Conservation (phyloP, 2,329 filamentous ascomycete genomes). For the Colletotrichum australisinense region DNA sequence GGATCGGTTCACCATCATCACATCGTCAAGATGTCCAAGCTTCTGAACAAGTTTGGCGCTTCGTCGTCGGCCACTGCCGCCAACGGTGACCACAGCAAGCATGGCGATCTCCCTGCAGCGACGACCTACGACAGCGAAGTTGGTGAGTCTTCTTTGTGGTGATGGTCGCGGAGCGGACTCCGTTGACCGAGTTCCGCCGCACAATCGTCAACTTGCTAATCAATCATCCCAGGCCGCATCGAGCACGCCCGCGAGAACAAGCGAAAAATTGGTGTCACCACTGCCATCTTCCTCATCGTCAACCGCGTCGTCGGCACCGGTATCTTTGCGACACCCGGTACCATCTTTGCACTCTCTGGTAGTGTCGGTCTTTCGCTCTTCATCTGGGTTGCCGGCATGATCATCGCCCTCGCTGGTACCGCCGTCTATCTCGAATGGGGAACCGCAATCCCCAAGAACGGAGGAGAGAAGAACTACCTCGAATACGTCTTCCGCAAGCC, state of each 20-base stretch:
- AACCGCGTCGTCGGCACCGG: conserved; percentile 76
- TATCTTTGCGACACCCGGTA: conserved; percentile 73
- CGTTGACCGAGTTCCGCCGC: too few relatives aligned
- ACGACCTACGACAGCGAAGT: conserved; percentile 35
- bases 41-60: conserved; percentile 24
- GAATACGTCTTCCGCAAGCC: conserved; percentile 72
- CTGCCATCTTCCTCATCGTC: conserved; percentile 70
- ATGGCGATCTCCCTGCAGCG: conserved; percentile 10
- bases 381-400: conserved; percentile 71
- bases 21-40: conserved; percentile 22
- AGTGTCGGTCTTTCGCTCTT: conserved; percentile 72
- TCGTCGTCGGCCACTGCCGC: conserved; percentile 6
- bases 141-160: conserved; percentile 8
- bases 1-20: neutral
- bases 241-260: conserved; percentile 58
- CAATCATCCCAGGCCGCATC: conserved; percentile 41
- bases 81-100: conserved; percentile 3
- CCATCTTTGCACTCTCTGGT: conserved; percentile 67
- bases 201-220: neutral
- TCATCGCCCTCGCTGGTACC: conserved; percentile 71
- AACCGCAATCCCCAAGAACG: conserved; percentile 72
- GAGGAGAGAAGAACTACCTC: conserved; percentile 76
- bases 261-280: conserved; percentile 66
- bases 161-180: neutral
- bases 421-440: conserved; percentile 76